Evolutionary conservation across 169 alveolate species (phyloP).

Genomic region (Eimeria mitis): DNA sequence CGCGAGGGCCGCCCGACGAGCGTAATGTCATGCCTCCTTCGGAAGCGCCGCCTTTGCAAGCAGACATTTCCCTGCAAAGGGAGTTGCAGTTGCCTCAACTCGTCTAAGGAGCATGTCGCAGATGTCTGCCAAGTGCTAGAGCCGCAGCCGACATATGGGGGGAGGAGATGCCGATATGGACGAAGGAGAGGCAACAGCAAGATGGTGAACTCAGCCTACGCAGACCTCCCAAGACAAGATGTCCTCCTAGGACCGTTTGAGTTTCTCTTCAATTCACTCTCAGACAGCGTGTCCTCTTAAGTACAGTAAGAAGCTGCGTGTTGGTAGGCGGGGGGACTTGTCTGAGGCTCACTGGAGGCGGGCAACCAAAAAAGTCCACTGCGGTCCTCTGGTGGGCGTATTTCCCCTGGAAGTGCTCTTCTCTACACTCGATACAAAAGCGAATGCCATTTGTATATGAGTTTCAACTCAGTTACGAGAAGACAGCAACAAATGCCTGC

Average conservation of each 20-base stretch:
- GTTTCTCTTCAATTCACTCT: background rate
- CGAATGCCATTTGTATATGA: background rate
- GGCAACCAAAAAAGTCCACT: background rate
- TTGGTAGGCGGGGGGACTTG: background rate
- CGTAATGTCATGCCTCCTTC: background rate
- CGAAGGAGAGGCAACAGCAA: background rate
- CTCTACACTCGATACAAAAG: background rate
- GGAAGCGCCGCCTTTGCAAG: background rate
- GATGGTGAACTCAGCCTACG: background rate
- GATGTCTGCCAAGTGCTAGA: background rate
- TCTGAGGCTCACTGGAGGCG: background rate
- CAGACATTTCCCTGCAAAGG: background rate
- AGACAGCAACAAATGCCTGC: background rate
- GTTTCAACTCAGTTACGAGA: background rate
- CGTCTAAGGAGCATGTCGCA: slow-evolving; percentile 1
- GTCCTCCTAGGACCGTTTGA: background rate
- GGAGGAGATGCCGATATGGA: background rate
- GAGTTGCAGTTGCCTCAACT: background rate
- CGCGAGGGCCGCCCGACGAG: background rate
- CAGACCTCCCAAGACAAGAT: background rate
- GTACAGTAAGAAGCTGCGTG: background rate
- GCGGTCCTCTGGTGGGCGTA: too few relatives aligned
- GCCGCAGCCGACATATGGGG: background rate
- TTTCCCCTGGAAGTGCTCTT: background rate
- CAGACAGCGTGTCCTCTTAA: background rate